Evolutionary conservation across 257 asterid species (phyloP).

Genomic region (Lavandula angustifolia): DNA sequence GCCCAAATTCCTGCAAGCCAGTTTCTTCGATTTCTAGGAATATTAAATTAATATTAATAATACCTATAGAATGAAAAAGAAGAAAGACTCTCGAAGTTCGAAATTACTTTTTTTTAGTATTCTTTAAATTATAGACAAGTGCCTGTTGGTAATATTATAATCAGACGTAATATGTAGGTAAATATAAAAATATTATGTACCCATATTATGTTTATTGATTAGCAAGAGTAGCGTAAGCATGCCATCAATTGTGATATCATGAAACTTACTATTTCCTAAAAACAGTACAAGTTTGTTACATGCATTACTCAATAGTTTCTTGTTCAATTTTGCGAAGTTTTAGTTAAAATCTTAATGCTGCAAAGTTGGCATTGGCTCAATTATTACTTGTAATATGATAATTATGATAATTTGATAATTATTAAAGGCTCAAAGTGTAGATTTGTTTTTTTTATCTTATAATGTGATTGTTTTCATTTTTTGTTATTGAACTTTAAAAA

Average conservation of each 20-base stretch:
- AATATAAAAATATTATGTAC: too few species aligned
- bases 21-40: slow-evolving; percentile 21
- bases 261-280: slow-evolving; percentile 30
- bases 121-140: background rate
- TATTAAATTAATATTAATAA: slow-evolving; percentile 1
- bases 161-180: too few species aligned
- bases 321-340: background rate
- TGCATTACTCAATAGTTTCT: background rate
- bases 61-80: background rate
- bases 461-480: too few species aligned
- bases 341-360: too few species aligned
- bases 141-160: too few species aligned
- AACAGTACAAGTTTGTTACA: slow-evolving; percentile 41
- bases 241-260: slow-evolving; percentile 39
- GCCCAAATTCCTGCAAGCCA: slow-evolving; percentile 41
- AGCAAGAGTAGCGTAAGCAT: slow-evolving; percentile 30
- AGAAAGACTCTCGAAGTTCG: slow-evolving; percentile 7
- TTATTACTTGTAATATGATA: too few species aligned
- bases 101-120: background rate
- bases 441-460: too few species aligned
- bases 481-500: too few species aligned
- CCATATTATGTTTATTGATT: background rate
- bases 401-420: too few species aligned
- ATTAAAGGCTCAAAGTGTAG: too few species aligned
- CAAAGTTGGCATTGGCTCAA: too few species aligned